Percentiles rank a stretch among this genome's conserved stretches.
These are phyloP conservation scores for Penicillium dipodomyicola DNA, from an alignment of 495 filamentous ascomycete genomes.

Conservation along the genomic window DNA sequence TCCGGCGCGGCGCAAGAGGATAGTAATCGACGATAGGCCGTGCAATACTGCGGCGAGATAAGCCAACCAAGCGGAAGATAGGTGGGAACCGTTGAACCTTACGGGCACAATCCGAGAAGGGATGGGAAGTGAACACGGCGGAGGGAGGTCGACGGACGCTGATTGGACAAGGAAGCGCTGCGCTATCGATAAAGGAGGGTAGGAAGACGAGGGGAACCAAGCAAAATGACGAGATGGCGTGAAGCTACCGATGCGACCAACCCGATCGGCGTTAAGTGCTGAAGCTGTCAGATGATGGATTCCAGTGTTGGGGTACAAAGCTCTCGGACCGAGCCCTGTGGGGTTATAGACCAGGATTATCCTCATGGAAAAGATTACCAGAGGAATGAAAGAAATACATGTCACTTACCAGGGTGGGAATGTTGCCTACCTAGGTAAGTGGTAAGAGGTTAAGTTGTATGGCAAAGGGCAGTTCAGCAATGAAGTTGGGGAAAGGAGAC, in stretches of 20 bases:
- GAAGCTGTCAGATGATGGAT: conserved; percentile 32
- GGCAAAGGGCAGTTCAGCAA: not conserved
- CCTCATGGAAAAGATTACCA: not conserved
- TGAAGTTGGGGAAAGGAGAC: conserved; percentile 9
- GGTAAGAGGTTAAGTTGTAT: not conserved
- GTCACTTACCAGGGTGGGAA: not conserved
- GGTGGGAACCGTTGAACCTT: conserved; percentile 23
- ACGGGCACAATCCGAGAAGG: conserved; percentile 14
- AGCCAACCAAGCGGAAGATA: conserved; percentile 16
- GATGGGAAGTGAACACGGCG: conserved; percentile 13
- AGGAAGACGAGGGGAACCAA: conserved; percentile 6
- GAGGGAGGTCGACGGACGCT: conserved; percentile 8
- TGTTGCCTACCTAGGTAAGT: not conserved
- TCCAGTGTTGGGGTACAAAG: conserved; percentile 5
- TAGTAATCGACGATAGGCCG: conserved; percentile 15
- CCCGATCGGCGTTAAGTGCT: conserved; percentile 24
- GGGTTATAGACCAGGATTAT: not conserved
- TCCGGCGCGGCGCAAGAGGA: conserved; percentile 15
- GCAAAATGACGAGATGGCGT: conserved; percentile 32
- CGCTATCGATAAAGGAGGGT: conserved; percentile 18
- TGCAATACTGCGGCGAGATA: conserved; percentile 19
- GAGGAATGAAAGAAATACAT: not conserved
- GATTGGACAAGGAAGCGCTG: conserved; percentile 33
- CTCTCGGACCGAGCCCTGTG: conserved; percentile 10
- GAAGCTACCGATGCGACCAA: conserved; percentile 31